phyloP scores from a whole-genome alignment of 352 stramenopile species.

The Phytopythium chamaehyphon region DNA sequence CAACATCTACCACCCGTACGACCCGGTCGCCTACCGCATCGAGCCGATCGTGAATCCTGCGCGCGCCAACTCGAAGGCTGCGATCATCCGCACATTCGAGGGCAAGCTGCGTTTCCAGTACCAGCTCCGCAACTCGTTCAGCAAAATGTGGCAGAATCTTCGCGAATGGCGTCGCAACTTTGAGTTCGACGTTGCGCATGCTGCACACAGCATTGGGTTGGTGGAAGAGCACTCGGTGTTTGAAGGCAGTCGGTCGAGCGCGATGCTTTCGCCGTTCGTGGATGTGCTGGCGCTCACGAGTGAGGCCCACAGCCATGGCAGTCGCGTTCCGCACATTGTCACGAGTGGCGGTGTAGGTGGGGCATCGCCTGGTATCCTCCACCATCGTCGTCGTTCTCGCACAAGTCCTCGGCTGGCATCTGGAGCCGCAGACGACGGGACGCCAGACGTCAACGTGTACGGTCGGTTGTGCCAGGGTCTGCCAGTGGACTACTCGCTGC shows the following conservation, averaged over 20 bases:
- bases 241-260: constrained; percentile 8
- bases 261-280: constrained; percentile 22
- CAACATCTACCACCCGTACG: constrained; percentile 95
- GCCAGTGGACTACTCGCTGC: constrained; percentile 86
- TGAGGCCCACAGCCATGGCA: constrained; percentile 2
- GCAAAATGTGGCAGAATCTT: constrained; percentile 72
- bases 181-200: constrained; percentile 64
- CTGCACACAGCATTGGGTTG: constrained; percentile 64
- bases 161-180: constrained; percentile 74
- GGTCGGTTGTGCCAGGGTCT: constrained; percentile 60
- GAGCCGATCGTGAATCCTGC: constrained; percentile 89
- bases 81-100: constrained; percentile 84
- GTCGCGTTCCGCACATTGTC: too few species aligned
- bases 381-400: constrained; percentile 1
- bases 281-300: constrained; percentile 20
- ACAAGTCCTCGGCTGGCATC: neutral
- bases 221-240: constrained; percentile 32
- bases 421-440: constrained; percentile 21
- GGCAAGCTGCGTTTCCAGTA: constrained; percentile 83
- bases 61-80: constrained; percentile 72
- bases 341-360: too few species aligned
- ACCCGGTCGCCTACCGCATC: constrained; percentile 94
- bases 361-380: neutral
- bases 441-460: constrained; percentile 47
- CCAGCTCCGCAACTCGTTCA: constrained; percentile 79